These are phyloP conservation scores for Musa schizocarpa DNA, from an alignment of 176 grass and related monocot genomes.

Conservation along the genomic window DNA sequence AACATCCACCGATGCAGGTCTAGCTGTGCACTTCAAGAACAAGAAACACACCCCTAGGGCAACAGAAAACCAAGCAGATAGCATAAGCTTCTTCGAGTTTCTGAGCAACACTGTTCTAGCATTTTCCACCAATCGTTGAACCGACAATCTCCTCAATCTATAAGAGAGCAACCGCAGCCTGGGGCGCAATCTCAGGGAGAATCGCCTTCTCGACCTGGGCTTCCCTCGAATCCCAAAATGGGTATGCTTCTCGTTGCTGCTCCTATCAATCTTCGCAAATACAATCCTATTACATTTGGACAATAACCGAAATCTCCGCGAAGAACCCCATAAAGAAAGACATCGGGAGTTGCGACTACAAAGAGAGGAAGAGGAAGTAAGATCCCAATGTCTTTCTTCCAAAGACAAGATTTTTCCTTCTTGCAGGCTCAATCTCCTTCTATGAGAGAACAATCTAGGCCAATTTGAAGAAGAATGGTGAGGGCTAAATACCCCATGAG, in stretches of 20 bases:
- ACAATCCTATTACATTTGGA: slow-evolving; percentile 24
- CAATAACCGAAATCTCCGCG: background rate
- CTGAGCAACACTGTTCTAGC: slow-evolving; percentile 17
- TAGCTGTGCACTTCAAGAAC: slow-evolving; percentile 36
- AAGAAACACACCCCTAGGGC: slow-evolving; percentile 36
- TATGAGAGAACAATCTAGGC: background rate
- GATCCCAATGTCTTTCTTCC: background rate
- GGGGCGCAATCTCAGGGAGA: slow-evolving; percentile 22
- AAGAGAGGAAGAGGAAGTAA: slow-evolving; percentile 25
- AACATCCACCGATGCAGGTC: slow-evolving; percentile 46
- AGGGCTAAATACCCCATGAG: background rate
- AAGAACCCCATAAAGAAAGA: slow-evolving; percentile 9
- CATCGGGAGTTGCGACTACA: slow-evolving; percentile 11
- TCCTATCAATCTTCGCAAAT: slow-evolving; percentile 29
- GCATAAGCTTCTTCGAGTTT: slow-evolving; percentile 27
- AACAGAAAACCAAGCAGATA: slow-evolving; percentile 27
- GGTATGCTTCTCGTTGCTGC: slow-evolving; percentile 27
- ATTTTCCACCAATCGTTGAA: slow-evolving; percentile 24
- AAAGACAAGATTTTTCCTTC: background rate
- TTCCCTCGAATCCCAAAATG: slow-evolving; percentile 28
- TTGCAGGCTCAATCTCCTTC: background rate
- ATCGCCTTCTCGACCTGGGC: slow-evolving; percentile 21
- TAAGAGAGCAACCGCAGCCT: slow-evolving; percentile 25
- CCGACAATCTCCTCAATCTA: slow-evolving; percentile 28
- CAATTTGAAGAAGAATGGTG: slow-evolving; percentile 6